Evolutionary conservation across 768 basidiomycete species (phyloP).

Genomic region (Pleurotus salmoneostramineus): DNA sequence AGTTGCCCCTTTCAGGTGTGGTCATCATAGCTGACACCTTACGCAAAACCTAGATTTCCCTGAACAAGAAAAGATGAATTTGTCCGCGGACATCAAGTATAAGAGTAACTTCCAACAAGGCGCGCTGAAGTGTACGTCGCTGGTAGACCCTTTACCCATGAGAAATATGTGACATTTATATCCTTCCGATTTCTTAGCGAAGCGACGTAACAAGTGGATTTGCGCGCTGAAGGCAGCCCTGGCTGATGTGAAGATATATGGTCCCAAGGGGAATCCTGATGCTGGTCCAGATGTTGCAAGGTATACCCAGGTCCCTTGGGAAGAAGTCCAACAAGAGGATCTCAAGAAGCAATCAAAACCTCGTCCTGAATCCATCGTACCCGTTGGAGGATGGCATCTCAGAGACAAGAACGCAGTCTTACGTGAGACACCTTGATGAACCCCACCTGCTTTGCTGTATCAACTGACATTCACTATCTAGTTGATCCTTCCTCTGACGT

Average conservation of each 20-base stretch:
- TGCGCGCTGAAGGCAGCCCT: constrained; percentile 77
- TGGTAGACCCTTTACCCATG: not conserved
- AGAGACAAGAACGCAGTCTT: constrained; percentile 49
- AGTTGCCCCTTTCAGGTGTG: not conserved
- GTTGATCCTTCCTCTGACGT: constrained; percentile 39
- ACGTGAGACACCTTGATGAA: constrained; percentile 25
- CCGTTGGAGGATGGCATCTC: constrained; percentile 44
- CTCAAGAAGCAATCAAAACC: constrained; percentile 22
- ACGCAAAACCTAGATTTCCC: constrained; percentile 56
- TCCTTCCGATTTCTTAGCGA: constrained; percentile 33
- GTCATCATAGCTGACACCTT: constrained; percentile 6
- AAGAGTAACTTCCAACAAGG: constrained; percentile 85
- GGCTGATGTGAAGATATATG: constrained; percentile 68
- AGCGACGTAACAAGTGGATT: constrained; percentile 89
- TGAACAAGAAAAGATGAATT: constrained; percentile 72
- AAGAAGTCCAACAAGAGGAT: constrained; percentile 44
- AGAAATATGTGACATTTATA: constrained; percentile 11
- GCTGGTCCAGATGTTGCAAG: constrained; percentile 48
- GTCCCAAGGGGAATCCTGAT: constrained; percentile 56
- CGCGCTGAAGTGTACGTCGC: constrained; percentile 53
- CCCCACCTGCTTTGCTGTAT: not conserved
- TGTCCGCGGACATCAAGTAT: constrained; percentile 83
- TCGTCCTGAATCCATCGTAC: constrained; percentile 20
- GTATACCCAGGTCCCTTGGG: constrained; percentile 76
- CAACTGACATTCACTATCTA: constrained; percentile 11